Evolutionary conservation across 805 yeast genomes (phyloP), one percentile per base, ranked within the genome.

Genomic region (Naumovozyma castellii): DNA sequence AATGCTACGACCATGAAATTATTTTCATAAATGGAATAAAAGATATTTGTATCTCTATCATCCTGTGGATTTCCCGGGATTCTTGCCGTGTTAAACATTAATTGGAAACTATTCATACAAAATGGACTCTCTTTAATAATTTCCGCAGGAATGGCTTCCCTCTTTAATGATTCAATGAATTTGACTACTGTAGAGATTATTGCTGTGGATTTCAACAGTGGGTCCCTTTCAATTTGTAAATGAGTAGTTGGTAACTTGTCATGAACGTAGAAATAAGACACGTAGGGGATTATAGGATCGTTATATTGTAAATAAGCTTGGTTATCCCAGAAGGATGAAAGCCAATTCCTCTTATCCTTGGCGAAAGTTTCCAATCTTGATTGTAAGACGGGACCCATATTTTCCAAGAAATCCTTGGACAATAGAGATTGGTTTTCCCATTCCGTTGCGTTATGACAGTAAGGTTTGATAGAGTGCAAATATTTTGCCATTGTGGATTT

Each of bases 281-380:
- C 95, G 57, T 79, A 88, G 10, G 97, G 97, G 19, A 84, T 84
- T n/a, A 90, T 84, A 0, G 97, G 95, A 62, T 86, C 97, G 49
- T 92, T 73, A 66, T 86, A 88, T 32, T 82, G 78, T 68, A 90
- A 69, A 64, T 90, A 90, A 16, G 96, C 95, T 50, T 83, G 84
- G 53, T 84, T 82, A 61, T 90, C 95, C 98, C 98, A 90, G 72
- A 81, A 86, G 44, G 76, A 80, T 35, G 83, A 75, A 53, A 90
- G 71, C 98, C 98, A 90, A 62, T 90, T 90, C 57, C 86, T 80
- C 41, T 65, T 68, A 39, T 55, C 64, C 22, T 64, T 51, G 20
- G 90, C 80, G 49, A 76, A 75, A 18, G 70, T 65, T 29, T 61
- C 55, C 39, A 90, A 71, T 44, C 88, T 72, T 41, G 67, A 48